phyloP scores from a whole-genome alignment of 495 filamentous ascomycete genomes.

The Daldinia vernicosa region DNA sequence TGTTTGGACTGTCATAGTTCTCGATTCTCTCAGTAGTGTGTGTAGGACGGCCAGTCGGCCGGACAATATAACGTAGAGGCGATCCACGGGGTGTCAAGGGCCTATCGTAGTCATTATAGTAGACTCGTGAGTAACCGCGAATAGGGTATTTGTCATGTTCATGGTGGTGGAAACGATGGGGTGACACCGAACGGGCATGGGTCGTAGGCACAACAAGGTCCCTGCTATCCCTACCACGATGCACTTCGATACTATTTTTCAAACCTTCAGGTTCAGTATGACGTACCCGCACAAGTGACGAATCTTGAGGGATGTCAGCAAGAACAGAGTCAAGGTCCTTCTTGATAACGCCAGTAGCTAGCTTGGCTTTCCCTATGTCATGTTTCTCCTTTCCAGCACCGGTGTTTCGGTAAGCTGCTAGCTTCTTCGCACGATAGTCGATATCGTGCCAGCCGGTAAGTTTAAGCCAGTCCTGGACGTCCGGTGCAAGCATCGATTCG shows the following conservation, averaged over 20 bases:
- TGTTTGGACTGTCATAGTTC: constrained; percentile 8
- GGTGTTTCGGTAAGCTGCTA: constrained; percentile 52
- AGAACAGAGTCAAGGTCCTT: not conserved
- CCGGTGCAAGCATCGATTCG: constrained; percentile 28
- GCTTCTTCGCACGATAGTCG: constrained; percentile 55
- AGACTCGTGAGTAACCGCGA: constrained; percentile 12
- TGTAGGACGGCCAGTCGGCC: not conserved
- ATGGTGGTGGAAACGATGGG: constrained; percentile 17
- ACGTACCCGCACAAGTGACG: not conserved
- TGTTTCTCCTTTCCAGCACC: not conserved
- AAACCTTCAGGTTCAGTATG: not conserved
- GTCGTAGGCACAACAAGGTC: constrained; percentile 29
- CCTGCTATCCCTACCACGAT: constrained; percentile 1
- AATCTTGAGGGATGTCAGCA: not conserved
- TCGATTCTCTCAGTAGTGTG: not conserved
- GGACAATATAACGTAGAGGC: not conserved
- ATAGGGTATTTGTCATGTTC: constrained; percentile 3
- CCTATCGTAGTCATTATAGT: constrained; percentile 6
- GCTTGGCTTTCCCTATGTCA: not conserved
- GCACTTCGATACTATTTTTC: not conserved
- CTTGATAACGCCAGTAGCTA: not conserved
- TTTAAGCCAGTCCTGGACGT: constrained; percentile 68
- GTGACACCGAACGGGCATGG: constrained; percentile 35
- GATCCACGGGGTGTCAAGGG: not conserved
- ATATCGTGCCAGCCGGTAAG: constrained; percentile 67